Percentiles rank a stretch among this genome's conserved stretches.
Evolutionary conservation across 2,329 filamentous ascomycete species (phyloP).

Genomic region (Cercospora zeina): DNA sequence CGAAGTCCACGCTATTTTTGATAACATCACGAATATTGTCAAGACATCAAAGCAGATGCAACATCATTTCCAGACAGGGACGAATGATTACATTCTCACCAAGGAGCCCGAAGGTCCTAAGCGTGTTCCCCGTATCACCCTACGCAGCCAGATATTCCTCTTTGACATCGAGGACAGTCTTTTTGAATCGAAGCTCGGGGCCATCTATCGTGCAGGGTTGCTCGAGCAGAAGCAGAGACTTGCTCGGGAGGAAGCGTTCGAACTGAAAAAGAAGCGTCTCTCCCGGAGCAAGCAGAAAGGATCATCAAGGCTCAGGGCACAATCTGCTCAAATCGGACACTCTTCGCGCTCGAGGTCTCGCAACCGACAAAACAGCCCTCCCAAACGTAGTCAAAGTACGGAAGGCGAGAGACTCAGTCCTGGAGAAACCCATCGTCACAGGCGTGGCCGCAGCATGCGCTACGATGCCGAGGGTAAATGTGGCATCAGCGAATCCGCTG

Average conservation of each 20-base stretch:
- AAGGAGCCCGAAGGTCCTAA: conserved; percentile 86
- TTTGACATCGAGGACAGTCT: conserved; percentile 95
- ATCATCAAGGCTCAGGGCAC: conserved; percentile 55
- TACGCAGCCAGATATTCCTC: conserved; percentile 77
- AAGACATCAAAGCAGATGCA: conserved; percentile 91
- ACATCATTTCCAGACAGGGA: conserved; percentile 84
- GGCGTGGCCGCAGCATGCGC: conserved; percentile 47
- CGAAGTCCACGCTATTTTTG: conserved; percentile 84
- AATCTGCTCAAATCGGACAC: conserved; percentile 48
- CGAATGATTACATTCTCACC: conserved; percentile 81
- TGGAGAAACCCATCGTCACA: conserved; percentile 32
- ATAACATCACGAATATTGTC: conserved; percentile 83
- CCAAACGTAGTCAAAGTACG: conserved; percentile 45
- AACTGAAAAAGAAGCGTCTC: conserved; percentile 81
- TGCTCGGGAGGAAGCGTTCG: conserved; percentile 86
- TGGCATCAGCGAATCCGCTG: conserved; percentile 69
- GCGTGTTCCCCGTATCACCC: conserved; percentile 77
- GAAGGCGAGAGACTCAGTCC: conserved; percentile 29
- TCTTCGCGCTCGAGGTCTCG: conserved; percentile 40
- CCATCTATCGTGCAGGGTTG: conserved; percentile 87
- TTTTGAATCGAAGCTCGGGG: conserved; percentile 95
- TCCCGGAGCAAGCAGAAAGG: conserved; percentile 60
- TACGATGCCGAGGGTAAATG: conserved; percentile 81
- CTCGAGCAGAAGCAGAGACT: conserved; percentile 87
- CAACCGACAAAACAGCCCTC: conserved; percentile 33